Percentiles rank a stretch among this genome's conserved stretches.
Evolutionary conservation across 805 yeast genomes (phyloP).

Genomic region (Yarrowia keelungensis): DNA sequence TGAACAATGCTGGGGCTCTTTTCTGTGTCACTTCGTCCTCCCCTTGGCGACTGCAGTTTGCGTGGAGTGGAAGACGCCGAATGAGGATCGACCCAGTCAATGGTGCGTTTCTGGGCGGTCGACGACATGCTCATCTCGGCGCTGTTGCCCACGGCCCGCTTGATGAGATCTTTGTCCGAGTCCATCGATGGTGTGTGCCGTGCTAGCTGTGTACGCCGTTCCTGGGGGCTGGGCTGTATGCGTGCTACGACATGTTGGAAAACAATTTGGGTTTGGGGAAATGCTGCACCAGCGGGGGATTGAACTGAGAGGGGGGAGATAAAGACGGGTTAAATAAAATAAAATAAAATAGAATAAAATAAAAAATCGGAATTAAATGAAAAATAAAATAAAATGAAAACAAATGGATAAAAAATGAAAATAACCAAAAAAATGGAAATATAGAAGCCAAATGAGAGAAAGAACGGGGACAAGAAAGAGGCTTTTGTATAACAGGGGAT

Average conservation of each 20-base stretch:
- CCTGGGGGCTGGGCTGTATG: neutral
- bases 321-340: too few species aligned
- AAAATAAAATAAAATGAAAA: too few species aligned
- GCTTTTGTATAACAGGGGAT: too few species aligned
- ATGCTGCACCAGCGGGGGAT: neutral
- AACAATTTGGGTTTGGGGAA: slow-evolving; percentile 5
- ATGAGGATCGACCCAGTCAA: slow-evolving; percentile 38
- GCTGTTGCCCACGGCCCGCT: slow-evolving; percentile 36
- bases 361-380: too few species aligned
- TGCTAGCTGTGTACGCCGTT: neutral
- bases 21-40: neutral
- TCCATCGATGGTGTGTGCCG: slow-evolving; percentile 9
- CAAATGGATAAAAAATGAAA: too few species aligned
- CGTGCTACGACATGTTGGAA: neutral
- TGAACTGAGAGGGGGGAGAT: too few species aligned
- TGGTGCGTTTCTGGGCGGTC: slow-evolving; percentile 35
- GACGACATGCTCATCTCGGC: slow-evolving; percentile 29
- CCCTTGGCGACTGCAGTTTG: slow-evolving; percentile 25
- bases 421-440: too few species aligned
- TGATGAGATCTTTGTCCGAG: slow-evolving; percentile 34
- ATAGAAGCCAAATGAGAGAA: too few species aligned
- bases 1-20: neutral
- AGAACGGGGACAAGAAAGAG: too few species aligned
- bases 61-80: slow-evolving; percentile 22
- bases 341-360: too few species aligned